Base-by-base conservation (phyloP, 768 basidiomycete genomes). In the Lactarius quietus region DNA sequence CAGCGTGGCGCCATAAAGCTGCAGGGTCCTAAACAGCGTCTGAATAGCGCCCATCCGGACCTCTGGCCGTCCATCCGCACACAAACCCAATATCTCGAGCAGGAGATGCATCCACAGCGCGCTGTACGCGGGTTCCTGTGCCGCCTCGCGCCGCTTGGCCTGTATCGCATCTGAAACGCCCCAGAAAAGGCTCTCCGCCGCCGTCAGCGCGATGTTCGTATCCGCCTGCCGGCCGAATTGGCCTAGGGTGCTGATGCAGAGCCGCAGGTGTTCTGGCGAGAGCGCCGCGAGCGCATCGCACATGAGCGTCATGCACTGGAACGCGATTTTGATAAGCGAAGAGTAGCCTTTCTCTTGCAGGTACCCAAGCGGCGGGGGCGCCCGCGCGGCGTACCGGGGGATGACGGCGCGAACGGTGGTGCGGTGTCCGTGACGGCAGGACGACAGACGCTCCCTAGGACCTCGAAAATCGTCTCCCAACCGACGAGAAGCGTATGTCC, bases 161-260 rank as follows among this genome's bases (percentile, higher is more conserved):
- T 96, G 94, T 39, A 98, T 92, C 1, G 93, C 90, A 73, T 99
- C 96, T 0, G 95, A 97, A 0, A 99, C 92, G 66, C 92, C 90
- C 96, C 96, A 98, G 6, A 99, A 79, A 3, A 98, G 77, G 60
- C 93, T 94, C 64, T 93, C 93, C 0, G 95, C 93, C 0, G 93
- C 93, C 1, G 96, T 96, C 62, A 99, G 78, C 1, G 95, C 92
- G 62, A 99, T 96, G 70, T 99, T 99, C 43, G 96, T 95, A 69
- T 98, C 97, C 1, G 86, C 83, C 71, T 98, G 96, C 20, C 88
- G 84, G 9, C 95, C 95, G 75, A 96, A 99, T 61, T 90, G 88
- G 6, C 93, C 93, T 0, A 99, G 81, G 6, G 96, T 95, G 66
- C 82, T 85, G 76, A 98, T 96, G 70, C 95, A 98, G 10, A 92